Evolutionary conservation across 73 alveolate species (phyloP).

Genomic region (Uronychia setigera): DNA sequence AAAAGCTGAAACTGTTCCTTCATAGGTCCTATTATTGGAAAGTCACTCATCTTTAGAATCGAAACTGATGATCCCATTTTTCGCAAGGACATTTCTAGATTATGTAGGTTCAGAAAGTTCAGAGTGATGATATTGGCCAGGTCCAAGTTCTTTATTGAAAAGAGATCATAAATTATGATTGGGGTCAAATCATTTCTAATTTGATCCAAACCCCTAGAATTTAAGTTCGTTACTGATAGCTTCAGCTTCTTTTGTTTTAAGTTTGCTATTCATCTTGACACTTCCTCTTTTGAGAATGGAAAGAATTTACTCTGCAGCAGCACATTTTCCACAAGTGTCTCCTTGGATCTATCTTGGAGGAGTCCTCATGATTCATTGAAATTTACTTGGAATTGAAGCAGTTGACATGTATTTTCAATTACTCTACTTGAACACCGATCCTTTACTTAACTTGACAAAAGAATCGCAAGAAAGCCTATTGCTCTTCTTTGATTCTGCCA

Average conservation of each 20-base stretch:
- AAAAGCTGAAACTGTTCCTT: too few species aligned
- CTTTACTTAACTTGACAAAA: too few species aligned
- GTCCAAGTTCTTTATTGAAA: not conserved
- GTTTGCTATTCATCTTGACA: too few species aligned
- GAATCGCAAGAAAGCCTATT: too few species aligned
- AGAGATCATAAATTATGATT: not conserved
- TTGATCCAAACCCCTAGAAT: not conserved
- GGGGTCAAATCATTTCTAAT: not conserved
- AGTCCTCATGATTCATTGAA: not conserved
- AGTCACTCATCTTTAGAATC: not conserved
- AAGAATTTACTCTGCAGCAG: not conserved
- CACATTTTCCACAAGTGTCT: not conserved
- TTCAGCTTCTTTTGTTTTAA: not conserved
- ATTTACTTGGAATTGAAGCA: not conserved
- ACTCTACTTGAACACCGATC: not conserved
- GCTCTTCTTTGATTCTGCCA: too few species aligned
- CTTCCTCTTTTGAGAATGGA: too few species aligned
- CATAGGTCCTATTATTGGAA: too few species aligned
- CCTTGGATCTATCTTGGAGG: not conserved
- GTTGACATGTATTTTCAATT: not conserved
- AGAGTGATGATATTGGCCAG: not conserved
- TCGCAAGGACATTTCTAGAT: too few species aligned
- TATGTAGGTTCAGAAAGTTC: too few species aligned
- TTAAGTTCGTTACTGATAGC: not conserved
- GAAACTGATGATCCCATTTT: not conserved